phyloP scores from a whole-genome alignment of 2,329 filamentous ascomycete species.

The Pseudopithomyces maydicus region DNA sequence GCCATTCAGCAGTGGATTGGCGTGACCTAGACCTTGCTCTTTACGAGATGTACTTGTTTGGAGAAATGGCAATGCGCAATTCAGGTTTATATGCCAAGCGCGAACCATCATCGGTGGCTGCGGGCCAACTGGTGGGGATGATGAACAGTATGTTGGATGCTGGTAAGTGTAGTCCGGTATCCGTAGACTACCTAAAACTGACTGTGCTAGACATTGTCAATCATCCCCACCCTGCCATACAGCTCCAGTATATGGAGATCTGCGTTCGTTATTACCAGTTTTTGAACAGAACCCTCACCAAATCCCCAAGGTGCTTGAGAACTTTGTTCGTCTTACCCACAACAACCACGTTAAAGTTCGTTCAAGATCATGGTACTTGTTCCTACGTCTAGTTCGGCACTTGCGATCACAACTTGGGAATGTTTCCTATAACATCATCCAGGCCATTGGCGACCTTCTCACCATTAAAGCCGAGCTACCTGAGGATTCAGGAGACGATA shows the following conservation, averaged over 20 bases:
- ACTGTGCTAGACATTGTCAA: conserved; percentile 71
- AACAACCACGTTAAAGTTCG: conserved; percentile 86
- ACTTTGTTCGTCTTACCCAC: conserved; percentile 88
- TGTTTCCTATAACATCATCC: conserved; percentile 88
- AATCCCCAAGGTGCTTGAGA: conserved; percentile 86
- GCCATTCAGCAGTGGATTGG: conserved; percentile 80
- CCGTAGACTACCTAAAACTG: conserved; percentile 8
- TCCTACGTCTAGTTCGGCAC: conserved; percentile 89
- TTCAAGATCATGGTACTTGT: conserved; percentile 94
- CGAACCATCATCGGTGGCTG: conserved; percentile 76
- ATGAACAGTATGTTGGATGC: conserved; percentile 96
- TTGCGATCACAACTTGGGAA: conserved; percentile 83
- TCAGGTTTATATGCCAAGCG: conserved; percentile 87
- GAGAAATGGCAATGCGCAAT: conserved; percentile 88
- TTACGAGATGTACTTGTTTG: conserved; percentile 94
- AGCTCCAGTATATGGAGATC: conserved; percentile 98
- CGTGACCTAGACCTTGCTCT: conserved; percentile 91
- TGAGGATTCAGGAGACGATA: conserved; percentile 78
- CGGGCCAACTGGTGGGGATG: conserved; percentile 84
- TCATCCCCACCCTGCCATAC: conserved; percentile 87
- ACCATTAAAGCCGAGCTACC: conserved; percentile 89
- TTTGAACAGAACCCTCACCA: conserved; percentile 84
- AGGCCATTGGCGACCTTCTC: conserved; percentile 85
- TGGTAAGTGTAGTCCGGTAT: conserved; percentile 58
- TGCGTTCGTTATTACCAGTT: conserved; percentile 92